Percentiles rank a stretch among this genome's conserved stretches.
Evolutionary conservation across 352 stramenopile genomes (phyloP).

Genomic region (Phytophthora niederhauseri): DNA sequence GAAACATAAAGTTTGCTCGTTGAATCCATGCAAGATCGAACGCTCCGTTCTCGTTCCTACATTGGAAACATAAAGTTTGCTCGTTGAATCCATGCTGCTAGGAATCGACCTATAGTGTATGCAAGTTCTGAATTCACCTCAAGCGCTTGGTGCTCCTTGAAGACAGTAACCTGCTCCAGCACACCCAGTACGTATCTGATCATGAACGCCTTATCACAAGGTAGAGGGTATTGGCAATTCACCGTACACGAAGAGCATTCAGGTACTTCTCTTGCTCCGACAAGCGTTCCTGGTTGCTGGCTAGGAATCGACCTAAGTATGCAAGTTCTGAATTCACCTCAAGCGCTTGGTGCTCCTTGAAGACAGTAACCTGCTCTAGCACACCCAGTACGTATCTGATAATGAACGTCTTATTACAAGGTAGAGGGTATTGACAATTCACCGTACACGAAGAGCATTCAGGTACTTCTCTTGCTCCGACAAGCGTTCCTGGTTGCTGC

Average conservation of each 20-base stretch:
- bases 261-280: conserved; percentile 42
- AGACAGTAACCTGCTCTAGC: conserved; percentile 21
- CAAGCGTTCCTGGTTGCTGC: conserved; percentile 34
- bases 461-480: conserved; percentile 42
- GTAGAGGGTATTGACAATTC: not conserved
- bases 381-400: too few species aligned
- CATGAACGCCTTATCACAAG: too few species aligned
- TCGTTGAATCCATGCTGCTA: not conserved
- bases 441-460: conserved; percentile 36
- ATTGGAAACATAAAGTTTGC: not conserved
- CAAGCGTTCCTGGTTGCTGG: conserved; percentile 35
- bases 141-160: conserved; percentile 43
- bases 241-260: conserved; percentile 35
- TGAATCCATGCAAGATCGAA: conserved; percentile 17
- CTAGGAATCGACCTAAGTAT: not conserved
- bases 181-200: too few species aligned
- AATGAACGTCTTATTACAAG: too few species aligned
- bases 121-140: conserved; percentile 29
- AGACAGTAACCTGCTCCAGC: conserved; percentile 21
- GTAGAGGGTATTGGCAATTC: not conserved
- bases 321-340: conserved; percentile 29
- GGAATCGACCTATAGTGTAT: not conserved
- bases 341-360: conserved; percentile 43
- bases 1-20: not conserved
- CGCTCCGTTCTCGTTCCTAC: conserved; percentile 43